Evolutionary conservation across 768 basidiomycete genomes (phyloP), one percentile per base, ranked within the genome.

Genomic region (Russula emetica): DNA sequence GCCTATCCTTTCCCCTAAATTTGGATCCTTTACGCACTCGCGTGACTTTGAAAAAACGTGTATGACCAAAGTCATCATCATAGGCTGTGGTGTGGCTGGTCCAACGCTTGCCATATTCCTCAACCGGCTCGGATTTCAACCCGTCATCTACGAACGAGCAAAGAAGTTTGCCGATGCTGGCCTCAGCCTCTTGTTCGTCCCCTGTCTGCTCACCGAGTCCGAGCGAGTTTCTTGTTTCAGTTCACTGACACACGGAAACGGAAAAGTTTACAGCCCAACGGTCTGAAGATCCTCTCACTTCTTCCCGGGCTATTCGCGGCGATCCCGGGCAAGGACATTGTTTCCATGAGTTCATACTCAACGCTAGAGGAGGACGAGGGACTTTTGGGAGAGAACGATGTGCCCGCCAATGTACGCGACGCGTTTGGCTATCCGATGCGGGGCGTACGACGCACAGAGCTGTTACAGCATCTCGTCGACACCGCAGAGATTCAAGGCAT

Each of bases 401-500:
- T 67, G 8, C 72, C 74, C 14, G 53, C 69, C 4, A 30, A 55
- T 4, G 55, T 74, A n/a, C 61, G 63, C 56, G 59, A 64, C 10
- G 55, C 63, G 42, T 68, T 68, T 58, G 74, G 76, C 2, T 68
- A 71, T 53, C 67, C 69, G 11, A 52, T 77, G 67, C 67, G 70
- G 4, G 78, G 76, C 20, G 69, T 76, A 22, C 68, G 70, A 34
- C 71, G 78, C 38, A 65, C 70, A 10, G 67, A 66, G 22, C 72
- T 79, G 63, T 73, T 74, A 30, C 64, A 65, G 32, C 64, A 71
- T 2, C 70, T 78, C n/a, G 45, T 75, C 51, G 70, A 75, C 32
- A 70, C 66, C 11, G 77, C 74, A 5, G 60, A 74, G 47, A 66
- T 67, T 18, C 70, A 73, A 18, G 77, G 74, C 18, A 69, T 79